phyloP scores from a whole-genome alignment of 352 stramenopile genomes.

The Aphanomyces stellatus region DNA sequence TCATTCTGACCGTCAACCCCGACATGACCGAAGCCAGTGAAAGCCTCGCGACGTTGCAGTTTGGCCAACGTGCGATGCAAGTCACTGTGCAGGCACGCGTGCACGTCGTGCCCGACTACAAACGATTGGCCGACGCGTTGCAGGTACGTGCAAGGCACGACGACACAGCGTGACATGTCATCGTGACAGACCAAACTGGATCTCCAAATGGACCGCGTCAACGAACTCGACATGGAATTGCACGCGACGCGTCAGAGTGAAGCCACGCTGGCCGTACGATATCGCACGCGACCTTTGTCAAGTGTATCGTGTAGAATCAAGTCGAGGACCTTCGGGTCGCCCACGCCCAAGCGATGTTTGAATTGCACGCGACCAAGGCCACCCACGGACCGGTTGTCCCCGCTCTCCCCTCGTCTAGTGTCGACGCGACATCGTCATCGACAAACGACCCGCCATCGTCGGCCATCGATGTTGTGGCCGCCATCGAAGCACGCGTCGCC shows the following conservation, averaged over 20 bases:
- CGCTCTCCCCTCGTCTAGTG: neutral
- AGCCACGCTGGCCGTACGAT: neutral
- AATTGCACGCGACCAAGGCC: slow-evolving; percentile 11
- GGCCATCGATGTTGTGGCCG: neutral
- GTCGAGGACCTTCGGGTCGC: no score
- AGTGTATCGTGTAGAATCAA: no score
- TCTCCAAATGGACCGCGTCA: neutral
- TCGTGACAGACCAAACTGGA: slow-evolving; percentile 18
- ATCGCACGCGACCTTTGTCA: no score
- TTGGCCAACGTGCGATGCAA: slow-evolving; percentile 64
- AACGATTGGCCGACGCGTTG: slow-evolving; percentile 48
- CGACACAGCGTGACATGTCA: slow-evolving; percentile 20
- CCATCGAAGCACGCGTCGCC: neutral
- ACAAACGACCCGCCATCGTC: neutral
- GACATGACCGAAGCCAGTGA: slow-evolving; percentile 40
- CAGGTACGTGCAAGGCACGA: slow-evolving; percentile 23
- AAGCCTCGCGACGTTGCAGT: slow-evolving; percentile 59
- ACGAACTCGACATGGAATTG: slow-evolving; percentile 15
- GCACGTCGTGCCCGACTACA: slow-evolving; percentile 63
- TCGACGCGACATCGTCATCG: neutral
- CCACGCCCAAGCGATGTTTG: slow-evolving; percentile 8
- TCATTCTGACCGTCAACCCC: slow-evolving; percentile 51
- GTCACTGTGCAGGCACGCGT: slow-evolving; percentile 50
- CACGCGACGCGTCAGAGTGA: neutral
- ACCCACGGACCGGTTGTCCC: neutral